A percentile compares a stretch with the other conserved stretches of the same genome.
phyloP scores from a whole-genome alignment of 169 alveolate genomes.

The Plasmodium knowlesi region DNA sequence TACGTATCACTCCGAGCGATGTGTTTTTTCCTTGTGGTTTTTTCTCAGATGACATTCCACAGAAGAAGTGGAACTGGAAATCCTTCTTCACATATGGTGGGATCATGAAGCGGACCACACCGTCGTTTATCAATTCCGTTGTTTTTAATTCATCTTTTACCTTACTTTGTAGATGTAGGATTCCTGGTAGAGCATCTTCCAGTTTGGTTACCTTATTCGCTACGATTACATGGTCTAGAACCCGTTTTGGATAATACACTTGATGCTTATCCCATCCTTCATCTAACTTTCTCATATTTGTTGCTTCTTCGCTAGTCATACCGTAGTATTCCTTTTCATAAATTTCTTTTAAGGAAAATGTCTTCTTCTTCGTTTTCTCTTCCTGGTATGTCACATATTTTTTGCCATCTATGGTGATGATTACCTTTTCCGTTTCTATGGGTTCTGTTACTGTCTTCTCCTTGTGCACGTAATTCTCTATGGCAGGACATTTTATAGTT shows the following conservation, averaged over 20 bases:
- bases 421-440: not conserved
- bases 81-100: slow-evolving; percentile 58
- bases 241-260: slow-evolving; percentile 43
- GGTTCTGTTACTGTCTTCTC: not conserved
- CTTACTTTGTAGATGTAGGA: not conserved
- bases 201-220: slow-evolving; percentile 24
- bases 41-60: slow-evolving; percentile 21
- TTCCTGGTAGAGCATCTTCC: slow-evolving; percentile 11
- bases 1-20: slow-evolving; percentile 24
- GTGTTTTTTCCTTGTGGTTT: slow-evolving; percentile 20
- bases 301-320: slow-evolving; percentile 7
- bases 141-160: not conserved
- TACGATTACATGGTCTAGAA: slow-evolving; percentile 13
- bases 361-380: slow-evolving; percentile 8
- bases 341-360: slow-evolving; percentile 45
- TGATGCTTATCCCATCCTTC: slow-evolving; percentile 23
- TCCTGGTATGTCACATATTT: slow-evolving; percentile 20
- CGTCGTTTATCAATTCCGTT: slow-evolving; percentile 17
- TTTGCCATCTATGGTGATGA: slow-evolving; percentile 1
- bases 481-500: slow-evolving; percentile 46
- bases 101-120: slow-evolving; percentile 10
- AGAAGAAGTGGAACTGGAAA: slow-evolving; percentile 31
- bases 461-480: not conserved
- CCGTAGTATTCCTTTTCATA: slow-evolving; percentile 7
- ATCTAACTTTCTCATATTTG: not conserved